Evolutionary conservation across 2,329 filamentous ascomycete species (phyloP), one percentile per base, ranked within the genome.

Genomic region (Pseudocercospora fijiensis): DNA sequence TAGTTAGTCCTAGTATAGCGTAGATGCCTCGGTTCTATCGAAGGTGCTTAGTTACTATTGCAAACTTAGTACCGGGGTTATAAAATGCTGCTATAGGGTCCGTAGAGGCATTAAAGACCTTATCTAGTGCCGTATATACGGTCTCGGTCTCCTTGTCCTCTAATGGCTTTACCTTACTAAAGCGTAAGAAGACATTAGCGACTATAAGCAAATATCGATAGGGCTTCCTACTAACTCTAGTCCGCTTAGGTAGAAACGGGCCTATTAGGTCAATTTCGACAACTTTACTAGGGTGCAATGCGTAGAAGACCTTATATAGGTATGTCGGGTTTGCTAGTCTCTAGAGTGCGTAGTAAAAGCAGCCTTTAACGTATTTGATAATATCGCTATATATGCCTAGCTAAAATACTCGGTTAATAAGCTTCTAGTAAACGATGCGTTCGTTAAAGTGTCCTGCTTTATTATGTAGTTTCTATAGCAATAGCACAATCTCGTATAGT

Each of bases 401-500:
- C 55, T 58, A 58, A n/a, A 41, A 58, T 8, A 58, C 30, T n/a
- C 8, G 8, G 41, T 45, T 45, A 45, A 45, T 45, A n/a, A 45
- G 41, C 41, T 45, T 45, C 41, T 45, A 45, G 18, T 45, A 45
- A 4, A 45, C 41, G 41, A 45, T 20, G 4, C 41, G 16, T 6
- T 45, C 8, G n/a, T 45, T 45, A 45, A 45, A 45, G 41, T 45
- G 8, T 45, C 13, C 18, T n/a, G 6, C 18, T 45, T 45, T 18
- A 18, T 45, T 45, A 45, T 45, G n/a, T n/a, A 45, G 16, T 11
- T 20, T 45, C 18, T 45, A n/a, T 45, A 45, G 8, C n/a, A 45
- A 13, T 45, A 45, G 41, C 13, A 20, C 41, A 9, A 45, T 20
- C 18, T 45, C 8, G 8, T 45, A 18, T n/a, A 45, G 16, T n/a